Conservation (phyloP, 2,329 filamentous ascomycete genomes). For the Penicillium sp. region DNA sequence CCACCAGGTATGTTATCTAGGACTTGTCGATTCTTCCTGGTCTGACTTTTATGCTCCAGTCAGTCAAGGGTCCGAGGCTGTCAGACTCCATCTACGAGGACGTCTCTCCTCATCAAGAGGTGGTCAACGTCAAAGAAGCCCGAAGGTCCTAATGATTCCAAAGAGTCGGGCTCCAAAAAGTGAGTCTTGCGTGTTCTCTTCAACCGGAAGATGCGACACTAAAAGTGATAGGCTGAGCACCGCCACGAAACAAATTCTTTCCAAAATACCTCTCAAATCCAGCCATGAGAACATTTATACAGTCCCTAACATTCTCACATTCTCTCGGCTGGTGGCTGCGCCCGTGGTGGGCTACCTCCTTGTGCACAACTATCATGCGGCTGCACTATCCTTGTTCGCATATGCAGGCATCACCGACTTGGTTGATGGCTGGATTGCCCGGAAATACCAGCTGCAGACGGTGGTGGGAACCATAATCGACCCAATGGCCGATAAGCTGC, state of each 20-base stretch:
- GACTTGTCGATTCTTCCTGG: too few relatives aligned
- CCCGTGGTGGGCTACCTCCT: slow-evolving; percentile 86
- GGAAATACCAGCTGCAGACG: slow-evolving; percentile 79
- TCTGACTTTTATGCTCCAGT: slow-evolving; percentile 8
- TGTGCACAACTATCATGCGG: slow-evolving; percentile 71
- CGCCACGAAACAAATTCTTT: slow-evolving; percentile 30
- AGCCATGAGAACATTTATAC: slow-evolving; percentile 90
- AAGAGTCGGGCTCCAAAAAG: slow-evolving; percentile 9
- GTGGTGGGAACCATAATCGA: slow-evolving; percentile 93
- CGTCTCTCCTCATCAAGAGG: slow-evolving; percentile 15
- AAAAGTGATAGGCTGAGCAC: slow-evolving; percentile 13
- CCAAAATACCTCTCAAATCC: slow-evolving; percentile 28
- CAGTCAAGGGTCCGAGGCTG: neutral
- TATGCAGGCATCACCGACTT: slow-evolving; percentile 90
- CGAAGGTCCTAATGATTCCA: slow-evolving; percentile 11
- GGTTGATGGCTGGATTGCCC: slow-evolving; percentile 89
- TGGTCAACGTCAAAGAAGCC: slow-evolving; percentile 24
- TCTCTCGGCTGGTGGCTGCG: slow-evolving; percentile 75
- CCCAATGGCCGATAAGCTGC: slow-evolving; percentile 91
- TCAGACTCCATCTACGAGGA: slow-evolving; percentile 1
- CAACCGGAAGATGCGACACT: neutral
- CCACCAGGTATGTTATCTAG: slow-evolving; percentile 10
- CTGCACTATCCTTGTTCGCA: slow-evolving; percentile 78
- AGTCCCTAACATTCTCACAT: slow-evolving; percentile 87
- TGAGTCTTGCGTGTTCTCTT: slow-evolving; percentile 6